Evolutionary conservation across 148 eudicot species (phyloP).

Genomic region (Gaultheria prostrata): DNA sequence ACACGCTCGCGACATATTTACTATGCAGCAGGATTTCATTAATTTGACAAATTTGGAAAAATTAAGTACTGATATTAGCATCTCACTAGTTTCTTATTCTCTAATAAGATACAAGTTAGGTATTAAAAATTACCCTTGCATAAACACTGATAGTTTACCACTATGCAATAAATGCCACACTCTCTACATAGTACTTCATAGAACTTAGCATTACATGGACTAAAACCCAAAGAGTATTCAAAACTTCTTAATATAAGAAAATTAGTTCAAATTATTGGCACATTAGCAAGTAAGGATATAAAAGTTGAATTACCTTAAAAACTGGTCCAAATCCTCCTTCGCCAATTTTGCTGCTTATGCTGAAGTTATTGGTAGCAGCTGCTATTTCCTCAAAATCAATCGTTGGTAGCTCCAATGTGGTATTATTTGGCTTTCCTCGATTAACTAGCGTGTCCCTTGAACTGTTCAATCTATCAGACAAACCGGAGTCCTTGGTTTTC

Average conservation of each 20-base stretch:
- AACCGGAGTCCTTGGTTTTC: neutral
- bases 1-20: neutral
- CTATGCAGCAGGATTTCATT: neutral
- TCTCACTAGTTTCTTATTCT: neutral
- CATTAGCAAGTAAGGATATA: neutral
- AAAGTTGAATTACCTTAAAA: conserved; percentile 1
- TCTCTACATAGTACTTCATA: neutral
- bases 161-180: neutral
- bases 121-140: neutral
- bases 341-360: conserved; percentile 28
- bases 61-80: neutral
- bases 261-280: neutral
- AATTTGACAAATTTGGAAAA: neutral
- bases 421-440: neutral
- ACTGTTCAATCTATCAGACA: neutral
- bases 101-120: neutral
- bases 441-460: neutral
- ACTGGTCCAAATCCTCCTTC: conserved; percentile 35
- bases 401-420: conserved; percentile 19
- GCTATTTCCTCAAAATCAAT: conserved; percentile 21
- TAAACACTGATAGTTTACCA: neutral
- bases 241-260: neutral
- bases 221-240: neutral
- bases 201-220: neutral
- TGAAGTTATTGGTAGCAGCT: conserved; percentile 29